Conservation (phyloP, 805 yeast genomes). For the Saturnispora dispora region DNA sequence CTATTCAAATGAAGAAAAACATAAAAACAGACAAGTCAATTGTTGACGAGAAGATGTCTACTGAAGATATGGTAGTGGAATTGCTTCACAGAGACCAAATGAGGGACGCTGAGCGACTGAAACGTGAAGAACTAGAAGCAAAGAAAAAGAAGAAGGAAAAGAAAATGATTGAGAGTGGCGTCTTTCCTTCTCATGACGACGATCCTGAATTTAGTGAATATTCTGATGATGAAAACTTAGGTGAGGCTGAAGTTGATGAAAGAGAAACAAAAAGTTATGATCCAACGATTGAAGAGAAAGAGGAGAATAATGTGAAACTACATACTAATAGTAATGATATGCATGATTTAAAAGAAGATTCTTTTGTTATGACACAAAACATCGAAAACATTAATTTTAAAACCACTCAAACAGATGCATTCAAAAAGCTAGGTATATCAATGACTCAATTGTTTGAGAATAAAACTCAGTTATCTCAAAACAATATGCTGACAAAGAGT, state of each 20-base stretch:
- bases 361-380: background rate
- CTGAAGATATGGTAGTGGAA: constrained; percentile 11
- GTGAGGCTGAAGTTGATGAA: constrained; percentile 20
- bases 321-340: background rate
- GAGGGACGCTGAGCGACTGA: constrained; percentile 7
- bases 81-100: constrained; percentile 12
- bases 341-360: background rate
- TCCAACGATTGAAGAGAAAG: constrained; percentile 10
- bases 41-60: background rate
- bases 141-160: constrained; percentile 10
- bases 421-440: constrained; percentile 17
- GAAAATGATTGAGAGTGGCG: constrained; percentile 12
- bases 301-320: background rate
- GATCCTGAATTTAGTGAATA: constrained; percentile 26
- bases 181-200: constrained; percentile 16
- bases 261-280: constrained; percentile 20
- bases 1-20: constrained; percentile 7
- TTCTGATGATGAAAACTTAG: constrained; percentile 19
- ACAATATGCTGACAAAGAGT: constrained; percentile 3
- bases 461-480: constrained; percentile 13
- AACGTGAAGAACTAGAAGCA: constrained; percentile 12
- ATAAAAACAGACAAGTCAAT: background rate
- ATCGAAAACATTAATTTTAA: constrained; percentile 11
- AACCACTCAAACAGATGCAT: constrained; percentile 10
- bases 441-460: constrained; percentile 21